Base-by-base conservation (phyloP, 1,284 basidiomycete species). In the Mycena sp. region DNA sequence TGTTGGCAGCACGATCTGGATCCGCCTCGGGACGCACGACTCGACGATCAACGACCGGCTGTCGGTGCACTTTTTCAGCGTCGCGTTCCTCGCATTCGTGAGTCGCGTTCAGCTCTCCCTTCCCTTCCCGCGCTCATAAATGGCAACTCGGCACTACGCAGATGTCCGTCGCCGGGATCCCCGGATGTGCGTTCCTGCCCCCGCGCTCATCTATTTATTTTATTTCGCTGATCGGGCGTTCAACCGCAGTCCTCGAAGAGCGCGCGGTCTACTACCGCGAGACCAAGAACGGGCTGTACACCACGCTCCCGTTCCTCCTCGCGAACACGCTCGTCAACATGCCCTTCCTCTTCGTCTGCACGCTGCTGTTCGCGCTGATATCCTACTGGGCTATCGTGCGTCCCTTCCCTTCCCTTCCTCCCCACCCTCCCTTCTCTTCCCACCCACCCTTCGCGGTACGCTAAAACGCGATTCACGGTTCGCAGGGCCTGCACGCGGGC, bases 51-150 rank as follows among this genome's bases (percentile, higher is more conserved):
- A 81, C 54, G 79, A 81, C 68, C 72, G 79, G 28, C 69, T 81
- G 10, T 80, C 78, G 11, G 78, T 80, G 12, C 76, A 83, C 69
- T 85, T 85, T 70, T 85, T 80, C 73, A 80, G 81, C 40, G 85
- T 87, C 40, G 87, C 87, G 0, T 88, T 89, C 74, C 73, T 88
- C 4, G 83, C 82, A 9, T 89, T 89, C 71, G 82, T 83, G 70
- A 67, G 81, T 72, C 17, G 4, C 28, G 16, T 43, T 9, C 19
- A 2, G 21, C 37, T 45, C 3, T 44, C 16, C 14, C 25, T 28
- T 28, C 40, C 37, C 28, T 11, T 14, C n/a, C 4, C 23, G 17
- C n/a, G n/a, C n/a, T n/a, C n/a, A n/a, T 16, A 4, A 37, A 6
- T 41, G 25, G 21, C 2, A 14, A 0, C 23, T 32, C 6, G 21